phyloP scores from a whole-genome alignment of 495 filamentous ascomycete genomes.

The Aspergillus baeticus region DNA sequence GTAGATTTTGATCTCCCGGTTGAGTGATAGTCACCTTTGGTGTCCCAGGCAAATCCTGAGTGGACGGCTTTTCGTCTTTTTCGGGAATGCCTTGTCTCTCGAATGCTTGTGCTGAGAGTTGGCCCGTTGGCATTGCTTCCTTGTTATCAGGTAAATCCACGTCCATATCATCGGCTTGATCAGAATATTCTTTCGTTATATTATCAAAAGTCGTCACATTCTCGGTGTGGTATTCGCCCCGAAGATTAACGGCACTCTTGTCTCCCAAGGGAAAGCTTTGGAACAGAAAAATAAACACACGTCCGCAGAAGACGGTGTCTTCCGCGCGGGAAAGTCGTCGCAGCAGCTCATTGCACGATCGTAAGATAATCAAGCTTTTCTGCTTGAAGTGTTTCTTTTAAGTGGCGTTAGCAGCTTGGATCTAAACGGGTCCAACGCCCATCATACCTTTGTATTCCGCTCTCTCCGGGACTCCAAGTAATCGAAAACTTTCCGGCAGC shows the following conservation, averaged over 20 bases:
- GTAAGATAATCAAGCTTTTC: constrained; percentile 82
- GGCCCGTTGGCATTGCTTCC: constrained; percentile 16
- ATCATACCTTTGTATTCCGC: constrained; percentile 67
- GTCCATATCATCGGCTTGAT: constrained; percentile 45
- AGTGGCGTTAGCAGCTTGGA: constrained; percentile 13
- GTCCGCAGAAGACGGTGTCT: constrained; percentile 94
- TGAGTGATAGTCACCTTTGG: constrained; percentile 55
- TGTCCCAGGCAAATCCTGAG: constrained; percentile 23
- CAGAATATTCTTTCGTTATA: constrained; percentile 23
- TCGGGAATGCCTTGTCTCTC: constrained; percentile 16
- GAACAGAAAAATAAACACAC: constrained; percentile 96
- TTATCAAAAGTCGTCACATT: constrained; percentile 89
- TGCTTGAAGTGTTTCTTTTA: constrained; percentile 75
- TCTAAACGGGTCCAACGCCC: neutral
- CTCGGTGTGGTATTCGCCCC: constrained; percentile 93
- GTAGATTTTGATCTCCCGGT: constrained; percentile 40
- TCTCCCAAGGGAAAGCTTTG: constrained; percentile 95
- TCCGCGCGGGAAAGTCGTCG: constrained; percentile 88
- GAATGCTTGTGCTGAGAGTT: constrained; percentile 20
- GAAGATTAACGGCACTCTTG: constrained; percentile 93
- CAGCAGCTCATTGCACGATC: constrained; percentile 92
- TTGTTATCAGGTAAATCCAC: constrained; percentile 65
- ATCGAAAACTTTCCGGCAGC: constrained; percentile 86
- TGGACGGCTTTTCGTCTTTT: constrained; percentile 22
- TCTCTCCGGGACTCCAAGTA: constrained; percentile 92